Conservation (phyloP, 192 early-diverging fungal genomes). For the Gaertneriomyces semiglobifer region DNA sequence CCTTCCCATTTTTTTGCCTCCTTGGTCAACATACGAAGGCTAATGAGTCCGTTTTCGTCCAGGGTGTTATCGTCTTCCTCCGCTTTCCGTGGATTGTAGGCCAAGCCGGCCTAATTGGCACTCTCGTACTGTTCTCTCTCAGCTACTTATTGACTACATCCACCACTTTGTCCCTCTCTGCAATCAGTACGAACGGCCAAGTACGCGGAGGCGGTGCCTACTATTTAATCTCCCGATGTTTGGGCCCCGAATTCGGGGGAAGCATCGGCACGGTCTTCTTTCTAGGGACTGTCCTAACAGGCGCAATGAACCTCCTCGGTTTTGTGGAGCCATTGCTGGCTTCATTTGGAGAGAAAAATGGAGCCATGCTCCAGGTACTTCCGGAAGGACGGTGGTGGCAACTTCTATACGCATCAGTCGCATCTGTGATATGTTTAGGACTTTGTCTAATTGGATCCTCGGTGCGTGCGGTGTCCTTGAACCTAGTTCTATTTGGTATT, state of each 20-base stretch:
- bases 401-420: conserved; percentile 18
- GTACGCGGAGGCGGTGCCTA: conserved; percentile 30
- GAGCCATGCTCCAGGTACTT: conserved; percentile 5
- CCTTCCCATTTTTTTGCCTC: not conserved
- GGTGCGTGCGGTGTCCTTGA: not conserved
- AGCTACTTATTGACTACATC: conserved; percentile 26
- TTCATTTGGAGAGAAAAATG: conserved; percentile 10
- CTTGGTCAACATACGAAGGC: not conserved
- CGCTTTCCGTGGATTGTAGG: conserved; percentile 38
- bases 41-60: not conserved
- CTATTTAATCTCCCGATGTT: conserved; percentile 31
- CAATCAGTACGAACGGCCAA: conserved; percentile 31
- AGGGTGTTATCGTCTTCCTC: conserved; percentile 31
- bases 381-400: conserved; percentile 23
- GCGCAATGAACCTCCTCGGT: conserved; percentile 29
- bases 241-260: conserved; percentile 44
- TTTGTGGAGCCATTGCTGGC: conserved; percentile 28
- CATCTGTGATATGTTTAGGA: conserved; percentile 13
- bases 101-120: conserved; percentile 31
- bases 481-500: too few species aligned
- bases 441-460: conserved; percentile 24
- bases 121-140: conserved; percentile 22
- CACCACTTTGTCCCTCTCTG: conserved; percentile 36
- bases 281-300: conserved; percentile 25
- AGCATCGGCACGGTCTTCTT: conserved; percentile 40